Evolutionary conservation across 352 stramenopile species (phyloP).

Genomic region (Phytopythium kandeliae): DNA sequence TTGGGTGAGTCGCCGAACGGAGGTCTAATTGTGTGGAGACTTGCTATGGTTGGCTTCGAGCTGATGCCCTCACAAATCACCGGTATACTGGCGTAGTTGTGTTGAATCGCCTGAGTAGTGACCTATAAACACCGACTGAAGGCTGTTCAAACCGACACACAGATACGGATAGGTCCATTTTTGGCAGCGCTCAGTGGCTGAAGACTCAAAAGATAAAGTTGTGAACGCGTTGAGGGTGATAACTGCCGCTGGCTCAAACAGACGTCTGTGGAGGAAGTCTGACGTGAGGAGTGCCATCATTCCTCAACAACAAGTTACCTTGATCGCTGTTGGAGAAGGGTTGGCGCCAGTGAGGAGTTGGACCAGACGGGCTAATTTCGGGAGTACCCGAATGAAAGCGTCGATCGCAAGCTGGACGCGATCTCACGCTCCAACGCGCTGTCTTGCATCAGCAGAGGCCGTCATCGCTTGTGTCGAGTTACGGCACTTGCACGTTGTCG

Average conservation of each 20-base stretch:
- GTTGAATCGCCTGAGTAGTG: no score
- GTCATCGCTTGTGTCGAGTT: neutral
- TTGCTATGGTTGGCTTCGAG: no score
- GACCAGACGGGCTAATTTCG: neutral
- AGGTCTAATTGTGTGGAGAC: no score
- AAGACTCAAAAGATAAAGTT: no score
- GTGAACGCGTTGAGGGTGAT: no score
- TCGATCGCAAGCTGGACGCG: neutral
- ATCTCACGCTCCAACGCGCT: neutral
- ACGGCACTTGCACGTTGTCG: conserved; percentile 51
- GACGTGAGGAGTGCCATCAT: neutral
- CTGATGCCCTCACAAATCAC: no score
- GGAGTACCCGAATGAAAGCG: neutral
- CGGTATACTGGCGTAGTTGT: no score
- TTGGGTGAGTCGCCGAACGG: no score
- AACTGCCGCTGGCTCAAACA: no score
- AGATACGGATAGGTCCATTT: no score
- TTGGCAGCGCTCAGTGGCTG: neutral
- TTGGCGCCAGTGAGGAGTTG: neutral
- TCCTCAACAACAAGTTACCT: neutral
- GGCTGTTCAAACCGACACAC: no score
- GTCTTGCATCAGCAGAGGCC: neutral
- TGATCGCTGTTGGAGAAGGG: neutral
- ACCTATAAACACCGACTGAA: no score
- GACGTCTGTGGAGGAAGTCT: neutral